These are phyloP conservation scores for Linnemannia elongata DNA, from an alignment of 192 early-diverging fungal genomes.

Conservation along the genomic window DNA sequence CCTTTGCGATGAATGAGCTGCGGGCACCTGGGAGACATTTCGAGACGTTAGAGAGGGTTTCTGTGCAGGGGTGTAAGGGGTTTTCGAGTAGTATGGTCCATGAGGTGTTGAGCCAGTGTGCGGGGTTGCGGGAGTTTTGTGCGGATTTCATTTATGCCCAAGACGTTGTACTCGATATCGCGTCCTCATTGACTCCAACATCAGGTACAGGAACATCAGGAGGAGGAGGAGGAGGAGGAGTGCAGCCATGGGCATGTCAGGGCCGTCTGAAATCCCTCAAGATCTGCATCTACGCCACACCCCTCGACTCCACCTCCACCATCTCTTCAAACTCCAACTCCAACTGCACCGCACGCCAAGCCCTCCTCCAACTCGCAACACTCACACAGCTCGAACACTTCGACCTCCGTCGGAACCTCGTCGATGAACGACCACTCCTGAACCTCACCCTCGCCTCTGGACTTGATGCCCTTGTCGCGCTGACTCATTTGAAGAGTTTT, in stretches of 20 bases:
- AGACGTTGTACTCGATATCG: background rate
- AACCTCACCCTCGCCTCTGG: background rate
- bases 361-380: background rate
- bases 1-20: background rate
- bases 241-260: conserved; percentile 4
- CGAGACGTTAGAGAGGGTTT: background rate
- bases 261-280: background rate
- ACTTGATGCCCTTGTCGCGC: background rate
- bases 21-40: background rate
- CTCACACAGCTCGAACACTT: background rate
- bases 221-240: background rate
- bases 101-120: background rate
- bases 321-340: background rate
- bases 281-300: background rate
- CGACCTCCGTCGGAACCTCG: background rate
- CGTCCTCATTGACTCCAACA: background rate
- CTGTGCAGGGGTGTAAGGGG: background rate
- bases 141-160: background rate
- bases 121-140: background rate
- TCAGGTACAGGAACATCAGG: background rate
- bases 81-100: background rate
- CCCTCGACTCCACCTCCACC: background rate
- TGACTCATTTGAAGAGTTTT: background rate
- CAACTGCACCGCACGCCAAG: background rate
- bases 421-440: background rate